phyloP scores from a whole-genome alignment of 2,329 filamentous ascomycete species.

The Exophiala dermatitidis region DNA sequence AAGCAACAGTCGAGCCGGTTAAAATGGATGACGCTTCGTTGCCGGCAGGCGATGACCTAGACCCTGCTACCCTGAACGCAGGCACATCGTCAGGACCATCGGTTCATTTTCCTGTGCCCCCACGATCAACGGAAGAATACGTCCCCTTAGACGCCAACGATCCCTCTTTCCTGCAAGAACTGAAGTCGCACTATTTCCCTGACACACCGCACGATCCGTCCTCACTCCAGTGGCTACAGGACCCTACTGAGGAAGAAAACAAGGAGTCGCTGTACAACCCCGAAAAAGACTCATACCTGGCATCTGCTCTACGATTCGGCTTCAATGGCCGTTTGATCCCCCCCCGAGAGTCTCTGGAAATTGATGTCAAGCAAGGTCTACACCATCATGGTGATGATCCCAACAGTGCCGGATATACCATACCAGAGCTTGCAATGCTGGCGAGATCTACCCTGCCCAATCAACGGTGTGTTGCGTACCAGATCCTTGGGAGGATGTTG shows the following conservation, averaged over 20 bases:
- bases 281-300: conserved; percentile 51
- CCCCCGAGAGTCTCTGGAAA: conserved; percentile 63
- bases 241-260: conserved; percentile 57
- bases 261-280: conserved; percentile 73
- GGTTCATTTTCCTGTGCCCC: conserved; percentile 41
- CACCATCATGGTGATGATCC: conserved; percentile 93
- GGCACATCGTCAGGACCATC: conserved; percentile 29
- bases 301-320: conserved; percentile 78
- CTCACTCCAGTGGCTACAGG: conserved; percentile 83
- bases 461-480: conserved; percentile 85
- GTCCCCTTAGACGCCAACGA: conserved; percentile 78
- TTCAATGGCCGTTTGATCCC: conserved; percentile 75
- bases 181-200: conserved; percentile 92
- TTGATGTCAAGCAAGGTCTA: conserved; percentile 71
- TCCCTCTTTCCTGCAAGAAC: conserved; percentile 71
- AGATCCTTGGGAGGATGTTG: conserved; percentile 77
- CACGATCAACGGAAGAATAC: conserved; percentile 41
- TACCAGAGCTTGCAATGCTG: conserved; percentile 74
- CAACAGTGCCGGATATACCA: conserved; percentile 88
- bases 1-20: background rate
- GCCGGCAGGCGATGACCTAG: conserved; percentile 5
- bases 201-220: conserved; percentile 75
- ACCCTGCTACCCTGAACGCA: background rate
- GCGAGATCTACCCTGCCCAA: conserved; percentile 74
- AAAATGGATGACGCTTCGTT: conserved; percentile 13